phyloP scores from a whole-genome alignment of 1,139 yeast species.

The Chernovozyma aurita region DNA sequence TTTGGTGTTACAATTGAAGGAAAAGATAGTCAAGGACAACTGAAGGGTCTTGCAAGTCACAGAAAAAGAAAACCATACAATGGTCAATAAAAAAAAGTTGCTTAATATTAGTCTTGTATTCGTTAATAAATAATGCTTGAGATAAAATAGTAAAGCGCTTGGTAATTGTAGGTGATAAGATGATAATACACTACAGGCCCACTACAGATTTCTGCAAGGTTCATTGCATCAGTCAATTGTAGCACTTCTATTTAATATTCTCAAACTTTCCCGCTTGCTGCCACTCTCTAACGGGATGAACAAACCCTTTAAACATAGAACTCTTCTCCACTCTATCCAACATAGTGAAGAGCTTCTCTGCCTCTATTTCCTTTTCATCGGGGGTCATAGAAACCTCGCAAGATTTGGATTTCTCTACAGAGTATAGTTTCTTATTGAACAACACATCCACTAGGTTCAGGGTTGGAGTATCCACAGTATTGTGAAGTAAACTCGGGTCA shows the following conservation, averaged over 20 bases:
- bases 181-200: no score
- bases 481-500: slow-evolving; percentile 18
- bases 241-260: slow-evolving; percentile 7
- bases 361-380: slow-evolving; percentile 52
- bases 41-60: no score
- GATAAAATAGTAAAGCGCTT: no score
- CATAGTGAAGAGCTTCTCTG: slow-evolving; percentile 45
- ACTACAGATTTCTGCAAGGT: no score
- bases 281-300: slow-evolving; percentile 38
- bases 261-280: slow-evolving; percentile 32
- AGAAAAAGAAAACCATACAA: no score
- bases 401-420: not conserved
- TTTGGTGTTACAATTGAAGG: slow-evolving; percentile 47
- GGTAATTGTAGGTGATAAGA: no score
- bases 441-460: slow-evolving; percentile 1
- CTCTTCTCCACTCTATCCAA: slow-evolving; percentile 47
- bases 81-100: no score
- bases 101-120: not conserved
- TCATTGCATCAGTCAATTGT: no score
- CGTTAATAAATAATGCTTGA: not conserved
- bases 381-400: slow-evolving; percentile 26
- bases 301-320: slow-evolving; percentile 39
- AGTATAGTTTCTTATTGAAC: not conserved
- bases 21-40: slow-evolving; percentile 14
- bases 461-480: not conserved